Conservation (phyloP, 2,329 filamentous ascomycete genomes). For the Fusarium haematococcum region DNA sequence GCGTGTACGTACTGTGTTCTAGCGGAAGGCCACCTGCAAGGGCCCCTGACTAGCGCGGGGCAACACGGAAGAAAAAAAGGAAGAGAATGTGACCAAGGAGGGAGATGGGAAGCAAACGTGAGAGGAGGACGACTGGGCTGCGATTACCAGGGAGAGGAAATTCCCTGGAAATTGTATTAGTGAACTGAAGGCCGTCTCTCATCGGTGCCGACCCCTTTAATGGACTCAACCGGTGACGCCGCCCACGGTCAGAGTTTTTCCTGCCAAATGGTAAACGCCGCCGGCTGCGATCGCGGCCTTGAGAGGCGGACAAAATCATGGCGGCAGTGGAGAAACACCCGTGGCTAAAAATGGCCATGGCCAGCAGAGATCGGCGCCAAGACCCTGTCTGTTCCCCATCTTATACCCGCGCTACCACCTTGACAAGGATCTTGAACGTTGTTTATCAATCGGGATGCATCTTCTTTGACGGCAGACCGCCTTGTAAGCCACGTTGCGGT, state of each 20-base stretch:
- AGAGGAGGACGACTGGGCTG: not conserved
- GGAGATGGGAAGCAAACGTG: not conserved
- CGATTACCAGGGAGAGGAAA: not conserved
- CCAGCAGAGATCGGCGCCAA: slow-evolving; percentile 24
- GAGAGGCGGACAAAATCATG: slow-evolving; percentile 15
- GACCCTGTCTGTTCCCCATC: not conserved
- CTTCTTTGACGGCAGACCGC: not conserved
- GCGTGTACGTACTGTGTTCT: slow-evolving; percentile 21
- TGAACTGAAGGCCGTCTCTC: fast-evolving
- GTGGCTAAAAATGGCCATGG: slow-evolving; percentile 10
- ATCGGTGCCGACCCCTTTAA: not conserved
- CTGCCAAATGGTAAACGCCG: slow-evolving; percentile 18
- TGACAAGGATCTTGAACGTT: slow-evolving; percentile 22
- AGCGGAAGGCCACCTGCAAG: slow-evolving; percentile 36
- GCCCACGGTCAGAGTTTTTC: slow-evolving; percentile 5
- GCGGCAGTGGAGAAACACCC: slow-evolving; percentile 2
- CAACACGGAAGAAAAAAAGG: not conserved
- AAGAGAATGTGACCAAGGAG: not conserved
- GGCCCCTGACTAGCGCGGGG: slow-evolving; percentile 39
- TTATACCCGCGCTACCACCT: slow-evolving; percentile 7
- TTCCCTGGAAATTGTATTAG: not conserved
- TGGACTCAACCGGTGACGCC: not conserved
- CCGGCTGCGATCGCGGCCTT: slow-evolving; percentile 2
- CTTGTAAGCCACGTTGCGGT: not conserved
- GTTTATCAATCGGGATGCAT: slow-evolving; percentile 33